Evolutionary conservation across 139 green algal species (phyloP).

Genomic region (Penium margaritaceum): DNA sequence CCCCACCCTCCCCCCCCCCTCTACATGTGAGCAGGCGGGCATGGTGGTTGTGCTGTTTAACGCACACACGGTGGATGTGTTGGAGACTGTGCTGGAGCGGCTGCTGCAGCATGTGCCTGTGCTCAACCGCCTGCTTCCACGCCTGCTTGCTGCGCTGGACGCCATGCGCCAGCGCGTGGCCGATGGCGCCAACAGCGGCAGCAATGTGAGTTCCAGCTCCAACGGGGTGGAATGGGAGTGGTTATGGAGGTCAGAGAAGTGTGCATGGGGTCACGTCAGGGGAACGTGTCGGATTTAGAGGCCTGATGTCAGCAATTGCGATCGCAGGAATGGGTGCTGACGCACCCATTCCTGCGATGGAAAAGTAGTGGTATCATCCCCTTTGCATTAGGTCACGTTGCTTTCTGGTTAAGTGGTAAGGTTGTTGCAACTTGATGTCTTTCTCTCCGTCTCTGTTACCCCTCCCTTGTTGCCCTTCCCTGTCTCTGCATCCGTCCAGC

Average conservation of each 20-base stretch:
- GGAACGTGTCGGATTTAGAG: background rate
- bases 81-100: slow-evolving; percentile 25
- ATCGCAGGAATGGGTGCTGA: no score
- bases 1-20: background rate
- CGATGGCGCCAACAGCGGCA: no score
- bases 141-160: slow-evolving; percentile 16
- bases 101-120: slow-evolving; percentile 17
- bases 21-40: slow-evolving; percentile 9
- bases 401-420: background rate
- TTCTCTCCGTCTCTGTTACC: background rate
- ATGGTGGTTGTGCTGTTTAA: slow-evolving; percentile 38
- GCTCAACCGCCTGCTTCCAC: slow-evolving; percentile 3
- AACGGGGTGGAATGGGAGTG: no score
- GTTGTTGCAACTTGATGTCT: background rate
- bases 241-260: no score
- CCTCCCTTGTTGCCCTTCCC: background rate
- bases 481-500: background rate
- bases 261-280: background rate
- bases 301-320: background rate
- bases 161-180: slow-evolving; percentile 17
- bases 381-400: background rate
- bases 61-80: slow-evolving; percentile 23
- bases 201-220: no score
- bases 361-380: background rate
- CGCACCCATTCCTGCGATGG: background rate